These are phyloP conservation scores for Ganoderma boninense DNA, from an alignment of 1,284 basidiomycete genomes.

Conservation along the genomic window DNA sequence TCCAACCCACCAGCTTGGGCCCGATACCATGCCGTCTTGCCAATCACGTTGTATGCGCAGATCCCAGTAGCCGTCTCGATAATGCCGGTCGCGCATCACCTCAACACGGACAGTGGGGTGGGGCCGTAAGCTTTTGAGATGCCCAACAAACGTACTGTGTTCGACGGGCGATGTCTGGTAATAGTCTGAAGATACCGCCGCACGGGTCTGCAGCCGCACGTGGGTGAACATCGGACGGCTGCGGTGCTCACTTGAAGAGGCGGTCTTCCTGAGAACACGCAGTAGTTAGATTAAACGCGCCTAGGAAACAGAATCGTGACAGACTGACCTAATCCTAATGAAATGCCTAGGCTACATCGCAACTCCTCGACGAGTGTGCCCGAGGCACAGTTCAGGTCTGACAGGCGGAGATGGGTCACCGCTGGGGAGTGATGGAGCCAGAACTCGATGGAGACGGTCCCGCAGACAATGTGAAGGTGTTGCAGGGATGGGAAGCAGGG, in stretches of 20 bases:
- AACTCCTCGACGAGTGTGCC: neutral
- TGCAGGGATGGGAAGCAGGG: slow-evolving; percentile 15
- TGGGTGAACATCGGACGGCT: neutral
- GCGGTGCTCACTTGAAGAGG: neutral
- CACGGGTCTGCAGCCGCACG: slow-evolving; percentile 12
- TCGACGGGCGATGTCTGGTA: neutral
- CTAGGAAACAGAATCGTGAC: neutral
- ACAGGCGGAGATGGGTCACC: slow-evolving; percentile 12
- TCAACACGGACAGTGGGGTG: slow-evolving; percentile 6
- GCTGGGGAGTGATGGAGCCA: slow-evolving; percentile 17
- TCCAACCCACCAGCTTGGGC: slow-evolving; percentile 7
- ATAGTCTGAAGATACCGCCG: neutral
- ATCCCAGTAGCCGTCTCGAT: slow-evolving; percentile 12
- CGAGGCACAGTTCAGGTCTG: slow-evolving; percentile 11
- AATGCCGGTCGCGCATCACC: slow-evolving; percentile 10
- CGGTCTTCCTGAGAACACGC: neutral
- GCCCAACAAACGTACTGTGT: slow-evolving; percentile 1
- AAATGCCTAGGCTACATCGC: neutral
- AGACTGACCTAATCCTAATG: neutral
- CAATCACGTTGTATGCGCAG: slow-evolving; percentile 12
- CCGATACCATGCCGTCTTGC: neutral
- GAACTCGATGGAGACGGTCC: slow-evolving; percentile 10
- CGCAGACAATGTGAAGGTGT: slow-evolving; percentile 16
- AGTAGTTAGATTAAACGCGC: neutral
- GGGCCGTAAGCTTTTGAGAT: slow-evolving; percentile 12